phyloP scores from a whole-genome alignment of 495 filamentous ascomycete species.

The Pyronema domesticum region DNA sequence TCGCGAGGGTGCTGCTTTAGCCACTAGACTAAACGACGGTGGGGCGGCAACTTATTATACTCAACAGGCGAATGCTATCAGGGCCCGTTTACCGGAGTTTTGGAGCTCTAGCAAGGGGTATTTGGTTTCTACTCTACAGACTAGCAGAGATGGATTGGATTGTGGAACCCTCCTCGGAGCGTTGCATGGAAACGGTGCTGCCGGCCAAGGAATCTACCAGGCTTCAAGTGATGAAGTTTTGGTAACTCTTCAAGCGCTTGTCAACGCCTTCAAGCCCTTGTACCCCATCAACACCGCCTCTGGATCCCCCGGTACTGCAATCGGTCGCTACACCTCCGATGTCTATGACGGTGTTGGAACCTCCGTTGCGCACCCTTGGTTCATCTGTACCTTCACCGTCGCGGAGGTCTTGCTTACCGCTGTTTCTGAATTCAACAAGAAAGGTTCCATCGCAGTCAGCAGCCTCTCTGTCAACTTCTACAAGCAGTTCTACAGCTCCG shows the following conservation, averaged over 20 bases:
- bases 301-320: conserved; percentile 37
- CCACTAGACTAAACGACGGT: conserved; percentile 28
- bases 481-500: conserved; percentile 30
- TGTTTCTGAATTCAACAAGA: conserved; percentile 35
- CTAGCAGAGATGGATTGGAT: conserved; percentile 40
- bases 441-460: conserved; percentile 30
- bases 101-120: conserved; percentile 40
- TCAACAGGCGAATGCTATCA: conserved; percentile 39
- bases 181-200: conserved; percentile 43
- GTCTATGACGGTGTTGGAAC: conserved; percentile 33
- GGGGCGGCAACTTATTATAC: conserved; percentile 28
- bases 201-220: conserved; percentile 45
- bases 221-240: conserved; percentile 46
- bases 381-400: conserved; percentile 39
- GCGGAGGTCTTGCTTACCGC: conserved; percentile 47
- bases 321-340: conserved; percentile 55
- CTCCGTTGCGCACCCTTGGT: conserved; percentile 35
- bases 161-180: conserved; percentile 43
- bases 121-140: conserved; percentile 37
- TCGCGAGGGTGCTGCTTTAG: conserved; percentile 45
- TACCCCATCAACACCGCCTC: conserved; percentile 41
- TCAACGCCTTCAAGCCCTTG: conserved; percentile 41
- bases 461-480: conserved; percentile 36
- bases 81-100: conserved; percentile 43
- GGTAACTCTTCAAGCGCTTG: conserved; percentile 44